Percentiles rank a stretch among this genome's conserved stretches.
These are phyloP conservation scores for Mucuna pruriens DNA, from an alignment of 306 rosid genomes.

Conservation along the genomic window DNA sequence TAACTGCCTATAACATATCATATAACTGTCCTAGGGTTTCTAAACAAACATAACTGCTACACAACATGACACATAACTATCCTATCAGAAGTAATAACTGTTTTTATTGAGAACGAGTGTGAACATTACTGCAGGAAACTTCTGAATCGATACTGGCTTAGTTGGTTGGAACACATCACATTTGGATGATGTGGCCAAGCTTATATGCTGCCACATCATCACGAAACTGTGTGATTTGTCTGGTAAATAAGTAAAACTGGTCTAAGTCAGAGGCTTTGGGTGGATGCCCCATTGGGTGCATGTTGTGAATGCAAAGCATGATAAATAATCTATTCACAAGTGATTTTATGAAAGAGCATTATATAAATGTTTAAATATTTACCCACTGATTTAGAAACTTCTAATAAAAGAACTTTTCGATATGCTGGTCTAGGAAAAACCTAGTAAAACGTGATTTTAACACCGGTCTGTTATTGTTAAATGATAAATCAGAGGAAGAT, in stretches of 20 bases:
- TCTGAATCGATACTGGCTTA: background rate
- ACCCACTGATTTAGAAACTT: background rate
- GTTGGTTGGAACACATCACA: background rate
- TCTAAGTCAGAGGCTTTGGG: background rate
- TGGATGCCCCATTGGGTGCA: background rate
- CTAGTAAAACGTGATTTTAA: constrained; percentile 2
- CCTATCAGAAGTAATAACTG: background rate
- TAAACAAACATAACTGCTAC: background rate
- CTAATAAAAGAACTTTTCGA: background rate
- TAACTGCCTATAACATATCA: background rate
- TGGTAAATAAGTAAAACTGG: background rate
- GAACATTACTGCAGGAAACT: background rate
- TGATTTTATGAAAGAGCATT: background rate
- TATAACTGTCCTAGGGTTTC: background rate
- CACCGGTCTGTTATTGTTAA: constrained; percentile 25
- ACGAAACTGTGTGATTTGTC: background rate
- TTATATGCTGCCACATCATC: background rate
- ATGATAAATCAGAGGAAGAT: constrained; percentile 27
- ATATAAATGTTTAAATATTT: constrained; percentile 7
- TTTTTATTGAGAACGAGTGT: constrained; percentile 1
- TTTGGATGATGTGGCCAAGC: constrained; percentile 11
- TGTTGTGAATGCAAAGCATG: constrained; percentile 23
- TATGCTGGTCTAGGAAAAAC: constrained; percentile 18
- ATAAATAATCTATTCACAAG: constrained; percentile 8
- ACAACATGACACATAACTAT: background rate